A percentile compares a stretch with the other conserved stretches of the same genome.
Evolutionary conservation across 441 rosid genomes (phyloP).

Genomic region (Corymbia citriodora): DNA sequence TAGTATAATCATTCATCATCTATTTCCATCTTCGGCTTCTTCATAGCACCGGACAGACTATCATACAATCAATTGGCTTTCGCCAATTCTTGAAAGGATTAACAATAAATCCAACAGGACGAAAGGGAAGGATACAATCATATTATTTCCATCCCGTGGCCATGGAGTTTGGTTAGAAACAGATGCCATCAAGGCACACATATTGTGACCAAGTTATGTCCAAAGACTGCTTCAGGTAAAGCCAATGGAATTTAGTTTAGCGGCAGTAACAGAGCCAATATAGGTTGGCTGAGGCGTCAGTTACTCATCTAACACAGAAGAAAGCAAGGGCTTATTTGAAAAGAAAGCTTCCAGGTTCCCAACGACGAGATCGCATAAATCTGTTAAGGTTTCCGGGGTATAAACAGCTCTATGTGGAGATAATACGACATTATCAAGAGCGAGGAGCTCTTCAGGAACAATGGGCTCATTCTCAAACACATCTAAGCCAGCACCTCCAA

Average conservation of each 20-base stretch:
- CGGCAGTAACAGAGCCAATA: not conserved
- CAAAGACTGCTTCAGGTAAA: not conserved
- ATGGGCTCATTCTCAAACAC: constrained; percentile 55
- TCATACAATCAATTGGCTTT: not conserved
- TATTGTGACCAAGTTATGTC: not conserved
- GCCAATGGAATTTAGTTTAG: not conserved
- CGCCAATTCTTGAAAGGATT: not conserved
- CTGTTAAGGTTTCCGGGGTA: constrained; percentile 25
- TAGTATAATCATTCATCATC: not conserved
- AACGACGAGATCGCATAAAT: constrained; percentile 16
- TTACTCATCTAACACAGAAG: constrained; percentile 14
- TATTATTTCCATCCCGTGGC: not conserved
- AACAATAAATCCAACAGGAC: not conserved
- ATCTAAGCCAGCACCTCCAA: constrained; percentile 65
- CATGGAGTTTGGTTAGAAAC: not conserved
- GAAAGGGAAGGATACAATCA: not conserved
- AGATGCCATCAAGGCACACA: not conserved
- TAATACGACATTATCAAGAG: constrained; percentile 32
- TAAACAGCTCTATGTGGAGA: constrained; percentile 25
- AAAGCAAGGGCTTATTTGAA: constrained; percentile 25
- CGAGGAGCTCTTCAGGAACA: constrained; percentile 37
- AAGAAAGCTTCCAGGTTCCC: constrained; percentile 52
- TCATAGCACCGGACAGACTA: not conserved
- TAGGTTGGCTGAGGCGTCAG: too few species aligned
- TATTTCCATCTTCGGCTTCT: not conserved